Conservation (phyloP, 176 grass and related monocot species). For the Carex parvula region DNA sequence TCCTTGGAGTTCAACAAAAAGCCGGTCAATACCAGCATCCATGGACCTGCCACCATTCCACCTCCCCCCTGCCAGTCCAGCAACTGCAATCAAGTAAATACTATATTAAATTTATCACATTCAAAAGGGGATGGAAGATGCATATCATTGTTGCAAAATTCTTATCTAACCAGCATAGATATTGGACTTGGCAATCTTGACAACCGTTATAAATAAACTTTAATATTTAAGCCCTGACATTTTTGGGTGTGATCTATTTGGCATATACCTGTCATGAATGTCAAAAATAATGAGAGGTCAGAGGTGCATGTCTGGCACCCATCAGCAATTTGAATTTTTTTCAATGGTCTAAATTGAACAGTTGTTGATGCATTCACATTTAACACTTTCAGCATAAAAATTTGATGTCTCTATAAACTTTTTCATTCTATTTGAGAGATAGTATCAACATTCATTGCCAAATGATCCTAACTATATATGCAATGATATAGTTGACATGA, state of each 20-base stretch:
- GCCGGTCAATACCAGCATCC: slow-evolving; percentile 10
- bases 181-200: neutral
- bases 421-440: neutral
- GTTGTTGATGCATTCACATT: neutral
- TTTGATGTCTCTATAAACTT: slow-evolving; percentile 6
- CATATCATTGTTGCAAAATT: neutral
- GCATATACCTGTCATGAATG: neutral
- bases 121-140: neutral
- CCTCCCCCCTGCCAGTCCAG: slow-evolving; percentile 24
- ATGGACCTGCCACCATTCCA: slow-evolving; percentile 31
- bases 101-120: neutral
- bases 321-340: no score
- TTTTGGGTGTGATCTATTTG: neutral
- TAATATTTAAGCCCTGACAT: neutral
- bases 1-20: slow-evolving; percentile 31
- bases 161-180: neutral
- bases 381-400: neutral
- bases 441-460: neutral
- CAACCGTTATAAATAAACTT: neutral
- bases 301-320: neutral
- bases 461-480: neutral
- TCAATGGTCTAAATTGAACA: no score
- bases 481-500: neutral
- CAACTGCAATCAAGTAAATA: slow-evolving; percentile 14
- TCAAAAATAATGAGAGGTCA: neutral